phyloP scores from a whole-genome alignment of 1,284 basidiomycete genomes.

The Ceratobasidium sp. region DNA sequence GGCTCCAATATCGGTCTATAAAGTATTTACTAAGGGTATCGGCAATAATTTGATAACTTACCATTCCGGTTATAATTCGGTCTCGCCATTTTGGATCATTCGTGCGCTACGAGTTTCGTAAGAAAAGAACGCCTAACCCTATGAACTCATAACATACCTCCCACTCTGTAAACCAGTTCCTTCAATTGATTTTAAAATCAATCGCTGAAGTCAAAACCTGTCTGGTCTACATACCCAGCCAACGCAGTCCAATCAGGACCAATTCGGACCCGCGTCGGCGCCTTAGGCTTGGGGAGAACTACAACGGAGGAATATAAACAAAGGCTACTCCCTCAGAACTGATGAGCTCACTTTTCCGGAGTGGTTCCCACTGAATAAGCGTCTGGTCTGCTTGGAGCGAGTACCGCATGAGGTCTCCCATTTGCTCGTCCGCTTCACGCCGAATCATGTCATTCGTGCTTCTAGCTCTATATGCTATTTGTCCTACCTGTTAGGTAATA shows the following conservation, averaged over 20 bases:
- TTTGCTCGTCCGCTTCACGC: slow-evolving; percentile 54
- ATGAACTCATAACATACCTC: slow-evolving; percentile 44
- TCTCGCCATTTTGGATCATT: slow-evolving; percentile 54
- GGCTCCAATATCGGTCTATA: slow-evolving; percentile 51
- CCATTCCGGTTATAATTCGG: slow-evolving; percentile 55
- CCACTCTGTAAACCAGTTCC: slow-evolving; percentile 57
- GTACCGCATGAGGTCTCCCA: slow-evolving; percentile 56
- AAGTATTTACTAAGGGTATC: neutral
- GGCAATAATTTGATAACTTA: slow-evolving; percentile 38
- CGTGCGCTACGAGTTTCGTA: slow-evolving; percentile 46
- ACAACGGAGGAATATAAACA: too few relatives aligned
- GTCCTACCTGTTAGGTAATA: slow-evolving; percentile 34
- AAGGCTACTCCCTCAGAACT: neutral
- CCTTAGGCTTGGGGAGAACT: slow-evolving; percentile 52
- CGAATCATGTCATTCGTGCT: neutral
- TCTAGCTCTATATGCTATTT: too few relatives aligned
- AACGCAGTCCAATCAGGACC: slow-evolving; percentile 56
- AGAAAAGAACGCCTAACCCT: neutral
- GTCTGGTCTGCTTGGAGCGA: slow-evolving; percentile 54
- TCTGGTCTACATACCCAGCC: slow-evolving; percentile 46
- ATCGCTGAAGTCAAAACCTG: too few relatives aligned
- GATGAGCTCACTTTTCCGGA: slow-evolving; percentile 48
- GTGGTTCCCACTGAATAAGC: slow-evolving; percentile 55
- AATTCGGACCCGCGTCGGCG: slow-evolving; percentile 54
- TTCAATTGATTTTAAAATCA: neutral